Evolutionary conservation across 2,329 filamentous ascomycete species (phyloP), one percentile per base, ranked within the genome.

Genomic region (Colletotrichum sidae): DNA sequence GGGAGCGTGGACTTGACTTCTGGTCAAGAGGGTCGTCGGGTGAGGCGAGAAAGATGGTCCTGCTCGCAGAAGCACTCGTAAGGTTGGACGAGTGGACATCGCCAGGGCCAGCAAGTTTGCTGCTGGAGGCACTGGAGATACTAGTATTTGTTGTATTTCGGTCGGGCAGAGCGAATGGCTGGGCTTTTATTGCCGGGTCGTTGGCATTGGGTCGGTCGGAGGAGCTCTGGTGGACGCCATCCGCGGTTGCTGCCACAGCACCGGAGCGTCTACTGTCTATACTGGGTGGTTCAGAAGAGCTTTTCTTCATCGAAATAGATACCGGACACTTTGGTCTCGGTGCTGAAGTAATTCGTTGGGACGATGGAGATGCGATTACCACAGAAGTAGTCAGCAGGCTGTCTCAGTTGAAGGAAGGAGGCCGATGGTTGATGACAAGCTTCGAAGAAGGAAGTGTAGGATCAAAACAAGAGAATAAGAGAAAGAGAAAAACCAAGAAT

Each of bases 261-360:
- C 81, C 83, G 79, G 83, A 85, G 81, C 81, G 81, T 80, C 82
- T 81, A 81, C 80, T 81, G 83, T 86, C 81, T 86, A 80, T 81
- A 76, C 81, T 80, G 77, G 83, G 80, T 74, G 80, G 76, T 70
- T 84, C 80, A 79, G 83, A 77, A 70, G 80, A 86, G 79, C 79
- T 78, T 84, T 87, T 79, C 84, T 86, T 88, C 86, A 89, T 89
- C 86, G 86, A 88, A 81, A 73, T 78, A 54, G 80, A 76, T 72
- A 37, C 63, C 55, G 64, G 64, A 67, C 64, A 67, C 60, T 58
- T 44, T 63, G 69, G 64, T 65, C 64, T 60, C 60, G 64, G 64
- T 34, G 41, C 38, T 45, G 62, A 15, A 33, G 8, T 39, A 25
- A 11, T 53, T 33, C 38, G n/a, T 33, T 53, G 35, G 35, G 51